Evolutionary conservation across 768 basidiomycete genomes (phyloP).

Genomic region (Boletus vinaceobasis): DNA sequence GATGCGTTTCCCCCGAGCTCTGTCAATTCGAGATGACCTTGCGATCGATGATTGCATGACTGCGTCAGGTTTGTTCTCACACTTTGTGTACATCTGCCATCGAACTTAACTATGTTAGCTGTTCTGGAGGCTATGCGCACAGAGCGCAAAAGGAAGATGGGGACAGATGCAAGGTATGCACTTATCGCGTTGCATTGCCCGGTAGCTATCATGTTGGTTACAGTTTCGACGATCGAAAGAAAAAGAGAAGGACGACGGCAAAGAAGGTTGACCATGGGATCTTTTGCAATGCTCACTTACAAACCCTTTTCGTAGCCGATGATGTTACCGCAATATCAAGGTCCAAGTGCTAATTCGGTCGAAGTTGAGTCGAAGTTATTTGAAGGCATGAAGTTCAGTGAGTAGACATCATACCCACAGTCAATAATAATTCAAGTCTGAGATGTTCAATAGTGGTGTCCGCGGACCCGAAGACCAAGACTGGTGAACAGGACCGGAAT

Average conservation of each 20-base stretch:
- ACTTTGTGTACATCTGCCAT: background rate
- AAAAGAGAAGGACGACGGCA: conserved; percentile 23
- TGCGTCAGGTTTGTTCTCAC: conserved; percentile 49
- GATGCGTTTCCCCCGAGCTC: conserved; percentile 90
- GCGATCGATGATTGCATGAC: conserved; percentile 68
- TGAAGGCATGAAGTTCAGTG: conserved; percentile 75
- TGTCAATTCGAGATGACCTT: conserved; percentile 77
- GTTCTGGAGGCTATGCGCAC: conserved; percentile 57
- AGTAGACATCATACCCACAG: conserved; percentile 24
- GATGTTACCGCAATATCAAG: conserved; percentile 64
- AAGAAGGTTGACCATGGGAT: conserved; percentile 24
- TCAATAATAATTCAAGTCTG: background rate
- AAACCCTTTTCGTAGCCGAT: conserved; percentile 38
- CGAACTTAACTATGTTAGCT: conserved; percentile 34
- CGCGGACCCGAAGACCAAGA: conserved; percentile 69
- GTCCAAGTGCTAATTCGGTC: conserved; percentile 59
- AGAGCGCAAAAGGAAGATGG: conserved; percentile 75
- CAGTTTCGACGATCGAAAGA: conserved; percentile 34
- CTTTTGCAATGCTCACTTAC: background rate
- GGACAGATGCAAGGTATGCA: conserved; percentile 51
- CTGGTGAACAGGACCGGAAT: conserved; percentile 64
- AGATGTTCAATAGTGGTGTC: conserved; percentile 53
- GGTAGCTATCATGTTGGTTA: background rate
- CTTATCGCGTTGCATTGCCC: background rate
- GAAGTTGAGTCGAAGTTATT: conserved; percentile 65